These are phyloP conservation scores for Simmondsia chinensis DNA, from an alignment of 148 eudicot species.

Conservation along the genomic window DNA sequence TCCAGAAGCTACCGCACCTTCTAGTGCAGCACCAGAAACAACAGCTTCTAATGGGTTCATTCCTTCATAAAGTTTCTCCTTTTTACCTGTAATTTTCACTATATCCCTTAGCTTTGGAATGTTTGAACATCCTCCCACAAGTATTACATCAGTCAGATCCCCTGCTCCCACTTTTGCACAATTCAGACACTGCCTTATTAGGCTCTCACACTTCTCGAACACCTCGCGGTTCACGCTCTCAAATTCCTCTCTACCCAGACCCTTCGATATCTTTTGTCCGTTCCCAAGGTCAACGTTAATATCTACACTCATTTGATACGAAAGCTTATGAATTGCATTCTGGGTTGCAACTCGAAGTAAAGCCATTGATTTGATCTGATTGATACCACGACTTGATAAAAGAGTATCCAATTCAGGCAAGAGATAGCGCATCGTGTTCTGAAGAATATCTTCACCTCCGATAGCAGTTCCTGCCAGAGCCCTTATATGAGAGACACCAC, in stretches of 20 bases:
- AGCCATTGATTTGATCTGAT: conserved; percentile 52
- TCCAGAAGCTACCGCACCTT: conserved; percentile 95
- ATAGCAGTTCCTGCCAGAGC: conserved; percentile 51
- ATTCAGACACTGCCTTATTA: conserved; percentile 47
- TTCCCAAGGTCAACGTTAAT: conserved; percentile 62
- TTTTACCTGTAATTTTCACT: conserved; percentile 35
- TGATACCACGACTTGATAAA: conserved; percentile 34
- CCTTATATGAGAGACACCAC: conserved; percentile 85
- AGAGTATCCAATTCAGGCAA: conserved; percentile 46
- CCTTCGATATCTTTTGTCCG: conserved; percentile 41
- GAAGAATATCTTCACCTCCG: conserved; percentile 90
- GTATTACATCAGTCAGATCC: conserved; percentile 50
- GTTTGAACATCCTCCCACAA: conserved; percentile 73
- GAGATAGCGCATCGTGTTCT: conserved; percentile 55
- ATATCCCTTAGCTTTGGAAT: conserved; percentile 52
- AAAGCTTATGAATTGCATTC: conserved; percentile 66
- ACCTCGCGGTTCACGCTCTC: conserved; percentile 50
- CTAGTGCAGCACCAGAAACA: conserved; percentile 79
- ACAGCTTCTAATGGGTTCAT: conserved; percentile 73
- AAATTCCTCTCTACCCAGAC: conserved; percentile 43
- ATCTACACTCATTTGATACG: conserved; percentile 32
- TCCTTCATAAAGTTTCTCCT: conserved; percentile 34
- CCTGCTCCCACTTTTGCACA: conserved; percentile 54
- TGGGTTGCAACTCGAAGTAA: conserved; percentile 66
- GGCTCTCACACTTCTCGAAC: conserved; percentile 47